phyloP scores from a whole-genome alignment of 768 basidiomycete genomes.

The Sporobolomyces pararoseus region DNA sequence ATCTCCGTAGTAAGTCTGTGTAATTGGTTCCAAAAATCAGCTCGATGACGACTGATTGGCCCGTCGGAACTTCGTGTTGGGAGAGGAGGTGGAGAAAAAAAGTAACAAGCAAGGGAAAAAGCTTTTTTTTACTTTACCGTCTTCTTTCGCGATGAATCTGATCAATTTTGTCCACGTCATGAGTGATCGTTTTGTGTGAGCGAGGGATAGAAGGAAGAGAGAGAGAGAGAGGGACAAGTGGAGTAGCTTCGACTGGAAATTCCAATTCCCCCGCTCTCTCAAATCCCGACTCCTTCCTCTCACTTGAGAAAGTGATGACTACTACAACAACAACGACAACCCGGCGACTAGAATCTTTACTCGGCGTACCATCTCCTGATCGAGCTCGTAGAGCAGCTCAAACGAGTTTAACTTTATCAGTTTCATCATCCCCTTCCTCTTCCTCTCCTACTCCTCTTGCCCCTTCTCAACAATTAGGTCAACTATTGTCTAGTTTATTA shows the following conservation, averaged over 20 bases:
- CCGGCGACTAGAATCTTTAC: neutral
- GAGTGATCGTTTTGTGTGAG: no score
- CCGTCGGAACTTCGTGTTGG: no score
- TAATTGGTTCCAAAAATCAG: no score
- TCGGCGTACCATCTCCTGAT: neutral
- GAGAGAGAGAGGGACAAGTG: neutral
- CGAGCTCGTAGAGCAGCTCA: neutral
- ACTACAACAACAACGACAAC: neutral
- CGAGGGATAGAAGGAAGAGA: neutral
- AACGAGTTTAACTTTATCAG: neutral
- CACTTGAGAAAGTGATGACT: no score
- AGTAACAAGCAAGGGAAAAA: neutral
- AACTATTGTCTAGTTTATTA: conserved; percentile 1
- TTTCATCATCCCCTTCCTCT: neutral
- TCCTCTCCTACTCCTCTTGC: neutral
- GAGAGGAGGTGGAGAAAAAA: neutral
- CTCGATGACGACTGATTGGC: no score
- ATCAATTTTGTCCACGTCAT: conserved; percentile 20
- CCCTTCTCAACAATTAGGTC: conserved; percentile 4
- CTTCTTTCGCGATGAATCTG: conserved; percentile 37
- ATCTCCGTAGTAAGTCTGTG: conserved; percentile 34
- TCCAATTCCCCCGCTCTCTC: neutral
- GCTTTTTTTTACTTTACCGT: conserved; percentile 32
- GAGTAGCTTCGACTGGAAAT: neutral
- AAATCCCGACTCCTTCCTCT: no score